Evolutionary conservation across 805 yeast species (phyloP).

Genomic region (Monosporozyma yasuniensis): DNA sequence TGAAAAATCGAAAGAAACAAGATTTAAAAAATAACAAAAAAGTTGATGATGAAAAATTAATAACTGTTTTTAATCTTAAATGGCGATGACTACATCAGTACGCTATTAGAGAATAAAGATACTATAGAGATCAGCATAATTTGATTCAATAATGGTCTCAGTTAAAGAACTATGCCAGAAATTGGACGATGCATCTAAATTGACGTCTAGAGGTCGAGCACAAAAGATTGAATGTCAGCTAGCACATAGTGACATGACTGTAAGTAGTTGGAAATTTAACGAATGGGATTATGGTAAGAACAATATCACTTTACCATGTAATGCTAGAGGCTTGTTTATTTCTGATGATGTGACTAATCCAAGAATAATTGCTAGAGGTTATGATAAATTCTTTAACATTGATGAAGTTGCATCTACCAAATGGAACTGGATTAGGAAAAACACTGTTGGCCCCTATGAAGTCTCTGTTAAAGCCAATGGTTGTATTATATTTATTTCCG

Average conservation of each 20-base stretch:
- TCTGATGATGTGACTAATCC: constrained; percentile 29
- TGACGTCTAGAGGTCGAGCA: constrained; percentile 29
- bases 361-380: constrained; percentile 69
- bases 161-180: not conserved
- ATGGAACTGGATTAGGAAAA: constrained; percentile 35
- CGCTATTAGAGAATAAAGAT: not conserved
- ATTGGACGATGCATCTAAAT: constrained; percentile 17
- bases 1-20: not conserved
- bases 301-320: constrained; percentile 49
- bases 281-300: constrained; percentile 78
- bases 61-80: not conserved
- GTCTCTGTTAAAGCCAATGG: constrained; percentile 88
- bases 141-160: not conserved
- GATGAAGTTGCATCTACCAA: constrained; percentile 52
- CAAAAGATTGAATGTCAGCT: constrained; percentile 23
- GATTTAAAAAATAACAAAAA: not conserved
- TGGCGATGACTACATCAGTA: not conserved
- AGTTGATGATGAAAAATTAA: not conserved
- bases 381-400: constrained; percentile 86
- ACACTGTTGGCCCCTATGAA: constrained; percentile 68
- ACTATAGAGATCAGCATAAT: not conserved
- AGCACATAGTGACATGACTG: constrained; percentile 18
- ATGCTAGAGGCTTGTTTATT: constrained; percentile 79
- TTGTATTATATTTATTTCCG: constrained; percentile 78
- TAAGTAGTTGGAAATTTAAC: constrained; percentile 66